Conservation (phyloP, 148 eudicot species). For the Simmondsia chinensis region DNA sequence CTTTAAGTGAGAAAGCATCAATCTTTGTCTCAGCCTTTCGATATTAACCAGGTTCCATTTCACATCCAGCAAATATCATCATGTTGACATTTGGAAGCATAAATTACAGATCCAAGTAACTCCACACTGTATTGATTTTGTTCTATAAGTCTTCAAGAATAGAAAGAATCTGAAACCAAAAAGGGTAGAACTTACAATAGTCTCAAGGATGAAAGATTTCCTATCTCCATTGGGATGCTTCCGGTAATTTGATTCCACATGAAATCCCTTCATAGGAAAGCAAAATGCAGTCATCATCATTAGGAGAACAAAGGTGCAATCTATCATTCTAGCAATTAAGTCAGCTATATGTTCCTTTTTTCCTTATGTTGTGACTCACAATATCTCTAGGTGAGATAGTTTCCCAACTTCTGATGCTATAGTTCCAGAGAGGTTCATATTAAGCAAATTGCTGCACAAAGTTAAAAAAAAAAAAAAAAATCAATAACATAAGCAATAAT, state of each 20-base stretch:
- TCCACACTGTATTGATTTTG: no score
- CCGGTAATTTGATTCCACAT: slow-evolving; percentile 85
- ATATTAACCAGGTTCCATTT: no score
- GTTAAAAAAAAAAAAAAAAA: no score
- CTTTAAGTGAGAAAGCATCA: no score
- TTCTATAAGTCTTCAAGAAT: background rate
- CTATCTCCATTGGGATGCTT: slow-evolving; percentile 76
- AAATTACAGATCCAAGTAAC: no score
- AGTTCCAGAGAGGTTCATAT: slow-evolving; percentile 63
- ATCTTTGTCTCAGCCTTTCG: no score
- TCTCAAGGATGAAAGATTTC: slow-evolving; percentile 48
- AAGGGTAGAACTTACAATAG: slow-evolving; percentile 50
- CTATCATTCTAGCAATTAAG: background rate
- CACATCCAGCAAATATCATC: no score
- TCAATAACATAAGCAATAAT: no score
- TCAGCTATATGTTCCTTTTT: no score
- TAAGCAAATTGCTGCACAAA: slow-evolving; percentile 53
- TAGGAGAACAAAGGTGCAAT: background rate
- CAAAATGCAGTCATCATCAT: slow-evolving; percentile 1
- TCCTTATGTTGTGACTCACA: slow-evolving; percentile 48
- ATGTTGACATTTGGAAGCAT: no score
- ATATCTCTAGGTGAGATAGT: slow-evolving; percentile 41
- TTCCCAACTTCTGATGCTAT: slow-evolving; percentile 72
- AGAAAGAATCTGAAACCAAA: background rate
- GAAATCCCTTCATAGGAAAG: slow-evolving; percentile 42